These are phyloP conservation scores for Hsuehochloa calcarea DNA, from an alignment of 176 grass and related monocot genomes.

Conservation along the genomic window DNA sequence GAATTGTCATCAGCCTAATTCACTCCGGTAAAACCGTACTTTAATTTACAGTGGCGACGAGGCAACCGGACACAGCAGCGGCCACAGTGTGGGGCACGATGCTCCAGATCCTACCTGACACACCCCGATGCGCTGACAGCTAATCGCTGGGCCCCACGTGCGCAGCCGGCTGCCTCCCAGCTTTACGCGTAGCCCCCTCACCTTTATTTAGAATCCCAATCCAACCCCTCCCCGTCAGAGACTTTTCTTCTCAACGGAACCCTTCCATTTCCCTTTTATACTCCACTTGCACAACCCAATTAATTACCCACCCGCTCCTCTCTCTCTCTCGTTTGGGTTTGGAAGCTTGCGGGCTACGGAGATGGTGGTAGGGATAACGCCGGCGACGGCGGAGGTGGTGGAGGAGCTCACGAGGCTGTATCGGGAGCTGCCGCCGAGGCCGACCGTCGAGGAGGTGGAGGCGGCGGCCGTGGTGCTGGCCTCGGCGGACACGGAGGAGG, in stretches of 20 bases:
- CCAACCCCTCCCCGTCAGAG: neutral
- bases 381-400: slow-evolving; percentile 44
- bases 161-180: neutral
- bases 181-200: neutral
- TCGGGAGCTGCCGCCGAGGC: slow-evolving; percentile 66
- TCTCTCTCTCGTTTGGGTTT: neutral
- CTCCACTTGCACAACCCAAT: neutral
- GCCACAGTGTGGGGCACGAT: slow-evolving; percentile 5
- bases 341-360: neutral
- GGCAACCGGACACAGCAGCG: neutral
- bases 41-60: no score
- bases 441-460: slow-evolving; percentile 68
- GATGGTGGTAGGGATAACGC: slow-evolving; percentile 31
- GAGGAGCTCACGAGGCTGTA: slow-evolving; percentile 73
- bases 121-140: slow-evolving; percentile 37
- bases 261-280: slow-evolving; percentile 17
- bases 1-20: neutral
- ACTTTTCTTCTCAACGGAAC: slow-evolving; percentile 11
- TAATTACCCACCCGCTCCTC: neutral
- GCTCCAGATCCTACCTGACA: slow-evolving; percentile 42
- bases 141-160: slow-evolving; percentile 8
- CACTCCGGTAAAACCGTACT: no score
- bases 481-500: slow-evolving; percentile 63
- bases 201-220: neutral
- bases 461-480: slow-evolving; percentile 69